These are phyloP conservation scores for Aspergillus hortae DNA, from an alignment of 2,329 filamentous ascomycete genomes.

Conservation along the genomic window DNA sequence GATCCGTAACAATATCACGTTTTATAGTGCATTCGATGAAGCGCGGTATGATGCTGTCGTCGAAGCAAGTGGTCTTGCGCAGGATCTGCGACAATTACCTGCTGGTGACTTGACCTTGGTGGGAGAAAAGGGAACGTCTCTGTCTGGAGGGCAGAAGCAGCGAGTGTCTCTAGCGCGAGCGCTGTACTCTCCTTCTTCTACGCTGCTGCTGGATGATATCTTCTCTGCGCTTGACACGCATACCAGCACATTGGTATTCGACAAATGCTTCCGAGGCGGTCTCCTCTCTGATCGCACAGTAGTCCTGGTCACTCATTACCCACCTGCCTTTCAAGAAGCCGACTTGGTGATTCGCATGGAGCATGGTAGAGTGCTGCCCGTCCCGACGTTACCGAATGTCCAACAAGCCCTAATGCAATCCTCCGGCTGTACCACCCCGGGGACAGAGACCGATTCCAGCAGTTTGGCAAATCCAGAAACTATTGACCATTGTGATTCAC, in stretches of 20 bases:
- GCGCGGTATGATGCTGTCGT: slow-evolving; percentile 57
- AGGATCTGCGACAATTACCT: slow-evolving; percentile 56
- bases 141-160: slow-evolving; percentile 63
- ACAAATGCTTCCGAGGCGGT: slow-evolving; percentile 56
- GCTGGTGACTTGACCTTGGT: slow-evolving; percentile 58
- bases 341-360: slow-evolving; percentile 15
- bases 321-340: slow-evolving; percentile 21
- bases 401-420: not conserved
- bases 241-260: slow-evolving; percentile 55
- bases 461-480: not conserved
- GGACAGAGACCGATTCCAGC: slow-evolving; percentile 2
- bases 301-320: slow-evolving; percentile 54
- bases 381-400: slow-evolving; percentile 5
- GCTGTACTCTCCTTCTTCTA: slow-evolving; percentile 54
- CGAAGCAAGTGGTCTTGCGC: slow-evolving; percentile 57
- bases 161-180: slow-evolving; percentile 58
- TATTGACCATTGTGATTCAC: slow-evolving; percentile 2
- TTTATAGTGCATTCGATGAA: slow-evolving; percentile 55
- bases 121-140: slow-evolving; percentile 60
- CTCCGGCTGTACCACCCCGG: slow-evolving; percentile 7
- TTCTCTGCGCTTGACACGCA: slow-evolving; percentile 60
- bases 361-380: slow-evolving; percentile 16
- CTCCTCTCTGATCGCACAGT: slow-evolving; percentile 53
- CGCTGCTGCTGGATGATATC: slow-evolving; percentile 58
- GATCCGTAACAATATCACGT: slow-evolving; percentile 63